phyloP scores from a whole-genome alignment of 73 alveolate genomes.

The Paramecium tetraurelia region DNA sequence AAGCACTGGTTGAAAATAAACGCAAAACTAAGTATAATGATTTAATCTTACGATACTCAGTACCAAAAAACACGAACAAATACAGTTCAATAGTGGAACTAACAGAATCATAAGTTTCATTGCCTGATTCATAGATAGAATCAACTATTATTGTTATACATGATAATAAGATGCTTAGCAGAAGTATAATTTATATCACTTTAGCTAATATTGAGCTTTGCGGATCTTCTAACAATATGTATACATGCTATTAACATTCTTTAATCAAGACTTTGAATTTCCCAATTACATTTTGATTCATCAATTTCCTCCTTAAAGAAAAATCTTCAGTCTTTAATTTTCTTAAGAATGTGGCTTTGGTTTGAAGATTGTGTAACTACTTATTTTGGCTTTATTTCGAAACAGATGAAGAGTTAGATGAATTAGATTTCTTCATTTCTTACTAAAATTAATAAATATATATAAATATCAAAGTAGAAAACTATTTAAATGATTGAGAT shows the following conservation, averaged over 20 bases:
- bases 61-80: not conserved
- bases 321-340: constrained; percentile 37
- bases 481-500: not conserved
- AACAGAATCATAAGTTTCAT: not conserved
- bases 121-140: not conserved
- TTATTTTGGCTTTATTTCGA: not conserved
- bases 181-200: not conserved
- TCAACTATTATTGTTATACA: not conserved
- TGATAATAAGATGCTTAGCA: constrained; percentile 1
- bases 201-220: not conserved
- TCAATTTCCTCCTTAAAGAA: not conserved
- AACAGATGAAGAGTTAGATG: not conserved
- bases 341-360: not conserved
- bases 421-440: not conserved
- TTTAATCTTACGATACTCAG: not conserved
- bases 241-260: not conserved
- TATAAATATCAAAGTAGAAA: not conserved
- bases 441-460: not conserved
- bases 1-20: constrained; percentile 9
- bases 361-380: not conserved
- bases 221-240: constrained; percentile 23
- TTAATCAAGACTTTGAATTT: not conserved
- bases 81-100: not conserved
- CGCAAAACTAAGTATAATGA: not conserved
- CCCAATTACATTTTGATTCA: not conserved